These are phyloP conservation scores for Acanthamoeba healyi DNA, from an alignment of 208 protist species.

Conservation along the genomic window DNA sequence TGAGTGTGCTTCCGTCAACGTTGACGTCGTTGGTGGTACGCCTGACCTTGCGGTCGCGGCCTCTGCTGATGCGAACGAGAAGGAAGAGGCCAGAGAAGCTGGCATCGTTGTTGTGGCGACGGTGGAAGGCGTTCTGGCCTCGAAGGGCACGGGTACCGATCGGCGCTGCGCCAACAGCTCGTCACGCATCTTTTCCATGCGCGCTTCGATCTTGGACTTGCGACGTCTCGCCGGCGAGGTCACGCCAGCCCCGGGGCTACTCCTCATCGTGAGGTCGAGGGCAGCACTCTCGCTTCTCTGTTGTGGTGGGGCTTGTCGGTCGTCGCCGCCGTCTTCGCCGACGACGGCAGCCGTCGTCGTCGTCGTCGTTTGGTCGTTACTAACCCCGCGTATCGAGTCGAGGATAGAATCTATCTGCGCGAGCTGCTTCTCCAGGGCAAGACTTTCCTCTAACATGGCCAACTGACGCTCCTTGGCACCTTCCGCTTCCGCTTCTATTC, in stretches of 20 bases:
- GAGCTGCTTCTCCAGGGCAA: conserved; percentile 44
- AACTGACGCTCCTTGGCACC: background rate
- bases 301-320: no score
- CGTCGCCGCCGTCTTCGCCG: no score
- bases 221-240: background rate
- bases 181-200: conserved; percentile 39
- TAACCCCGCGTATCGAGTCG: background rate
- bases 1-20: background rate
- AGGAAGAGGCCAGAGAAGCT: background rate
- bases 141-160: conserved; percentile 9
- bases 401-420: conserved; percentile 61
- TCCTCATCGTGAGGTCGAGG: background rate
- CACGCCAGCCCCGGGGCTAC: no score
- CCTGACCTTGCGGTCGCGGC: no score
- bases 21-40: background rate
- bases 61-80: background rate
- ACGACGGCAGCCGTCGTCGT: no score
- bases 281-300: no score
- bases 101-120: background rate
- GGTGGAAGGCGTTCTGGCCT: background rate
- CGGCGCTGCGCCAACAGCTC: conserved; percentile 34
- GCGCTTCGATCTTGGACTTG: conserved; percentile 31
- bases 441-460: conserved; percentile 30
- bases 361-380: background rate
- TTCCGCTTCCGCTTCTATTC: background rate